These are phyloP conservation scores for Xylaria flabelliformis DNA, from an alignment of 495 filamentous ascomycete species.

Conservation along the genomic window DNA sequence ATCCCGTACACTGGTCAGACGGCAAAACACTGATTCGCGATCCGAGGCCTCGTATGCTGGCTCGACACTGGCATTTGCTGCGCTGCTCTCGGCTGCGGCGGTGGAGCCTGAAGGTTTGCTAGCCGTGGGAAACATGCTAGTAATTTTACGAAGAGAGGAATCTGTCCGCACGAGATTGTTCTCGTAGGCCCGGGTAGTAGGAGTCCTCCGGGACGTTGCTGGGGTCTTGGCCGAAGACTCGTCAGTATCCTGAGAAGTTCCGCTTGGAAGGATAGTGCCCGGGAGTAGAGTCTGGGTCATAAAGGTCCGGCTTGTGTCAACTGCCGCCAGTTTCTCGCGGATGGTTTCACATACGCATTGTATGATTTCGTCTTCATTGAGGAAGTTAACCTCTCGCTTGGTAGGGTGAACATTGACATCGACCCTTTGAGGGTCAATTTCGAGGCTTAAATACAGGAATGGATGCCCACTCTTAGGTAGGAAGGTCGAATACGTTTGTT, in stretches of 20 bases:
- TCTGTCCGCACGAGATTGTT: slow-evolving; percentile 93
- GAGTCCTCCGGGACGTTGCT: slow-evolving; percentile 45
- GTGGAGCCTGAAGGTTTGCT: slow-evolving; percentile 29
- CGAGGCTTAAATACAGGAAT: slow-evolving; percentile 89
- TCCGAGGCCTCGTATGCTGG: slow-evolving; percentile 74
- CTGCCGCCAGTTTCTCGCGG: slow-evolving; percentile 77
- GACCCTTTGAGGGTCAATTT: slow-evolving; percentile 90
- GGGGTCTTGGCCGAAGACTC: slow-evolving; percentile 48
- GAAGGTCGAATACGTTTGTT: slow-evolving; percentile 89
- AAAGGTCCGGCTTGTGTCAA: slow-evolving; percentile 95
- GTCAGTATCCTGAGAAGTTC: slow-evolving; percentile 40
- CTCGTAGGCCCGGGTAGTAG: slow-evolving; percentile 72
- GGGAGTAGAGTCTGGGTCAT: slow-evolving; percentile 90
- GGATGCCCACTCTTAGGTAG: slow-evolving; percentile 95
- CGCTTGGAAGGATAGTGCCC: slow-evolving; percentile 56
- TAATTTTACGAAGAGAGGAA: slow-evolving; percentile 90
- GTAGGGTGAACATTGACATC: slow-evolving; percentile 99
- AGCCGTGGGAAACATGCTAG: slow-evolving; percentile 79
- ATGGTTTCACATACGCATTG: slow-evolving; percentile 86
- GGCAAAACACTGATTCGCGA: slow-evolving; percentile 70
- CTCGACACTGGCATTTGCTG: slow-evolving; percentile 45
- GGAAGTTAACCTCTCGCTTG: slow-evolving; percentile 96
- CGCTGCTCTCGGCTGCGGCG: slow-evolving; percentile 34
- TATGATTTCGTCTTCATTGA: slow-evolving; percentile 97
- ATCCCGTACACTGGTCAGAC: slow-evolving; percentile 77